Evolutionary conservation across 306 rosid species (phyloP).

Genomic region (Arachis stenosperma): DNA sequence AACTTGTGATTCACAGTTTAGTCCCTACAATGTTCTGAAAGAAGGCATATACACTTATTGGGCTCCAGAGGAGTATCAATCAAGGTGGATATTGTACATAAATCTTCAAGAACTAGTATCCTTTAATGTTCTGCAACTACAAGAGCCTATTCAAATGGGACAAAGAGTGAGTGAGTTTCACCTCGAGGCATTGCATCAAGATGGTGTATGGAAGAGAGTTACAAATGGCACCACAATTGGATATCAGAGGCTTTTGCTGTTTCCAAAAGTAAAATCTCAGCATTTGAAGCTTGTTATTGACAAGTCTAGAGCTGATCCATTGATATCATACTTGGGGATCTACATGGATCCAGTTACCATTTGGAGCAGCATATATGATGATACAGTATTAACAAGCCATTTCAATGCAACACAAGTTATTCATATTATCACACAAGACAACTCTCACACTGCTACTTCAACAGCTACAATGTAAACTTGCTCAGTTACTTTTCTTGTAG

Average conservation of each 20-base stretch:
- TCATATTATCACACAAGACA: constrained; percentile 31
- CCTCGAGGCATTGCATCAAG: constrained; percentile 55
- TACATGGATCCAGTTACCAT: constrained; percentile 61
- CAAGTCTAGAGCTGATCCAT: constrained; percentile 75
- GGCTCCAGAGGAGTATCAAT: constrained; percentile 74
- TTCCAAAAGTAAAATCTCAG: constrained; percentile 60
- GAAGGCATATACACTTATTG: constrained; percentile 77
- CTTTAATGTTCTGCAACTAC: constrained; percentile 76
- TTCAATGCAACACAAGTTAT: constrained; percentile 59
- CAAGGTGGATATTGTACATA: constrained; percentile 59
- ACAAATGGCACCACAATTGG: constrained; percentile 77
- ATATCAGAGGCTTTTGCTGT: constrained; percentile 68
- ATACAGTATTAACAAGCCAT: constrained; percentile 30
- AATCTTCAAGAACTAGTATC: constrained; percentile 60
- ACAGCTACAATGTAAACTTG: constrained; percentile 46
- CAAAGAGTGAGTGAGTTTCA: constrained; percentile 80
- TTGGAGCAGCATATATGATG: constrained; percentile 35
- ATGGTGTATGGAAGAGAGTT: constrained; percentile 64
- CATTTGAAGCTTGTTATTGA: constrained; percentile 70
- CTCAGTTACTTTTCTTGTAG: neutral
- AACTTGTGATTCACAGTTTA: constrained; percentile 48
- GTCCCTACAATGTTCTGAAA: constrained; percentile 62
- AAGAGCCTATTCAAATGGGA: constrained; percentile 96
- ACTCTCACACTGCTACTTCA: constrained; percentile 49
- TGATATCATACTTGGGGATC: constrained; percentile 67